Conservation (phyloP, 1,284 basidiomycete genomes). For the Heterobasidion annosum region DNA sequence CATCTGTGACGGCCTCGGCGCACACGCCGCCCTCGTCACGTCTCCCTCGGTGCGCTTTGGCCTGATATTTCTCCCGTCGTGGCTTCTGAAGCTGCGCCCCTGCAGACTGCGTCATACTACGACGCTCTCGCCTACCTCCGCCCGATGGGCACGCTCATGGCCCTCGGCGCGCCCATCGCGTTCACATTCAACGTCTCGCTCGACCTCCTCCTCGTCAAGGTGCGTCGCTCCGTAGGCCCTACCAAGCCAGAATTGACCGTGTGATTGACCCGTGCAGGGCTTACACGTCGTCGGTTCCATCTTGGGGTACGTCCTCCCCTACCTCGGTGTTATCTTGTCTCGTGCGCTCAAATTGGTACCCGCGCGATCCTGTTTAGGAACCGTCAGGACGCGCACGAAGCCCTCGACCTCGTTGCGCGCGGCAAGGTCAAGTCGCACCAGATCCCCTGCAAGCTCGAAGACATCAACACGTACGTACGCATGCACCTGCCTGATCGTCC, state of each 20-base stretch:
- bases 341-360: background rate
- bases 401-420: constrained; percentile 50
- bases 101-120: constrained; percentile 37
- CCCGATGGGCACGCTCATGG: constrained; percentile 46
- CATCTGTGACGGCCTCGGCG: constrained; percentile 53
- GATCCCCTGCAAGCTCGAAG: constrained; percentile 34
- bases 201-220: constrained; percentile 49
- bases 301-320: constrained; percentile 35
- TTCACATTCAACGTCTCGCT: constrained; percentile 38
- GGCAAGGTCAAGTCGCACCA: constrained; percentile 55
- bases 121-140: constrained; percentile 60
- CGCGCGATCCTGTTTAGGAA: constrained; percentile 21
- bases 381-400: constrained; percentile 58
- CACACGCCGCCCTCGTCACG: constrained; percentile 57
- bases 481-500: background rate
- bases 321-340: background rate
- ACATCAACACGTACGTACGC: constrained; percentile 35
- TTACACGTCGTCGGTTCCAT: constrained; percentile 51
- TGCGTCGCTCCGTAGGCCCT: constrained; percentile 11
- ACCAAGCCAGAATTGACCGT: too few relatives aligned
- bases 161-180: constrained; percentile 48
- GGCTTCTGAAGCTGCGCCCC: background rate
- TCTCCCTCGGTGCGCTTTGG: constrained; percentile 28
- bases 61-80: background rate
- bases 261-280: constrained; percentile 18